phyloP scores from a whole-genome alignment of 768 basidiomycete genomes.

The Ramaria sp. region DNA sequence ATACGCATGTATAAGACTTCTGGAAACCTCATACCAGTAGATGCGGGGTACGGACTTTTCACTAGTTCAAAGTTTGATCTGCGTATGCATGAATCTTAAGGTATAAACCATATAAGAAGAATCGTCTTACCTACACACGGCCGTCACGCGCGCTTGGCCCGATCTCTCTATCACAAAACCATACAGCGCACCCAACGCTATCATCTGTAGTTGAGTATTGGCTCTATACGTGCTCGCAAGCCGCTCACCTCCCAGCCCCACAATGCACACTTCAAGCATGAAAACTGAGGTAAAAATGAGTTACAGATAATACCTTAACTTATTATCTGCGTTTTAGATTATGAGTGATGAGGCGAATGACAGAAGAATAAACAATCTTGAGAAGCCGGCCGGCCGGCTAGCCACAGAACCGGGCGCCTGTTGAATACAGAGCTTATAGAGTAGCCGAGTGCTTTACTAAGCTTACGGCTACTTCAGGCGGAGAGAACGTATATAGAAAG shows the following conservation, averaged over 20 bases:
- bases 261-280: conserved; percentile 11
- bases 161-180: conserved; percentile 19
- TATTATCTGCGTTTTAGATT: no score
- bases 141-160: conserved; percentile 17
- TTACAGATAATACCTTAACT: no score
- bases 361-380: no score
- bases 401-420: no score
- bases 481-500: no score
- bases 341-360: no score
- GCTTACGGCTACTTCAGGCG: no score
- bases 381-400: no score
- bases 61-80: conserved; percentile 7
- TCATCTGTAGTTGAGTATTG: conserved; percentile 10
- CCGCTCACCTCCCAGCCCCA: conserved; percentile 13
- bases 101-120: background rate
- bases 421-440: no score
- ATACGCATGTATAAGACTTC: background rate
- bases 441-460: no score
- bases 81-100: background rate
- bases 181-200: conserved; percentile 23
- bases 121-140: conserved; percentile 20
- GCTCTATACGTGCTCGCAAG: background rate
- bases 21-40: no score
- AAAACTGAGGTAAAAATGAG: background rate
- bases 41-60: conserved; percentile 4